phyloP scores from a whole-genome alignment of 2,329 filamentous ascomycete species.

The Hymenoscyphus occultus region DNA sequence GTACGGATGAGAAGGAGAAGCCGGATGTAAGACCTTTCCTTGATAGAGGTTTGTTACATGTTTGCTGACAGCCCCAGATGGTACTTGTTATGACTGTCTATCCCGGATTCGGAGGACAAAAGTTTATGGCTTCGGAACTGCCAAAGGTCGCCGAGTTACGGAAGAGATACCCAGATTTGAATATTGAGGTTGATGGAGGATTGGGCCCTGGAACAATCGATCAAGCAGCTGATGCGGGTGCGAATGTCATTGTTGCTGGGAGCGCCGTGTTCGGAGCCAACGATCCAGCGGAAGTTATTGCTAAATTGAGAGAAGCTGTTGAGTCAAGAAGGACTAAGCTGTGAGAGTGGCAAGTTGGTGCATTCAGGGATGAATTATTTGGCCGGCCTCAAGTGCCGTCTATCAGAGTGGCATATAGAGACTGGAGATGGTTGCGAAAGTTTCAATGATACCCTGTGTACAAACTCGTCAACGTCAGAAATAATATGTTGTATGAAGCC shows the following conservation, averaged over 20 bases:
- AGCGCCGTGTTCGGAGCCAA: slow-evolving; percentile 93
- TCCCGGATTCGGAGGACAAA: slow-evolving; percentile 95
- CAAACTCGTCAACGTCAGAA: background rate
- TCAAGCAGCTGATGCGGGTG: slow-evolving; percentile 89
- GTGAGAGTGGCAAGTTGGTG: slow-evolving; percentile 5
- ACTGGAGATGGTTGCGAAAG: background rate
- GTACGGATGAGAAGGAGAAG: slow-evolving; percentile 65
- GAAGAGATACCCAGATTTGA: slow-evolving; percentile 80
- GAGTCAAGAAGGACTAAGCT: slow-evolving; percentile 50
- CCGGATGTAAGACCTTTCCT: slow-evolving; percentile 70
- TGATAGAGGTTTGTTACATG: background rate
- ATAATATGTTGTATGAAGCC: background rate
- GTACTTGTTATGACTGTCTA: slow-evolving; percentile 98
- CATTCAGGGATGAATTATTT: background rate
- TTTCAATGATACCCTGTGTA: background rate
- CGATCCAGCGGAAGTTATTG: slow-evolving; percentile 83
- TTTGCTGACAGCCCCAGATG: slow-evolving; percentile 61
- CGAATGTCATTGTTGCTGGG: slow-evolving; percentile 96
- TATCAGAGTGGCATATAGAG: background rate
- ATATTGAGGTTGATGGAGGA: slow-evolving; percentile 97
- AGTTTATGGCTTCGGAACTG: slow-evolving; percentile 95
- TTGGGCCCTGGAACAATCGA: slow-evolving; percentile 86
- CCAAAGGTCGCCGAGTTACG: slow-evolving; percentile 88
- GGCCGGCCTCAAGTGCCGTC: background rate
- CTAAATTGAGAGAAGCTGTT: slow-evolving; percentile 75